phyloP scores from a whole-genome alignment of 163 green algal species.

The Chlamydomonas reinhardtii region DNA sequence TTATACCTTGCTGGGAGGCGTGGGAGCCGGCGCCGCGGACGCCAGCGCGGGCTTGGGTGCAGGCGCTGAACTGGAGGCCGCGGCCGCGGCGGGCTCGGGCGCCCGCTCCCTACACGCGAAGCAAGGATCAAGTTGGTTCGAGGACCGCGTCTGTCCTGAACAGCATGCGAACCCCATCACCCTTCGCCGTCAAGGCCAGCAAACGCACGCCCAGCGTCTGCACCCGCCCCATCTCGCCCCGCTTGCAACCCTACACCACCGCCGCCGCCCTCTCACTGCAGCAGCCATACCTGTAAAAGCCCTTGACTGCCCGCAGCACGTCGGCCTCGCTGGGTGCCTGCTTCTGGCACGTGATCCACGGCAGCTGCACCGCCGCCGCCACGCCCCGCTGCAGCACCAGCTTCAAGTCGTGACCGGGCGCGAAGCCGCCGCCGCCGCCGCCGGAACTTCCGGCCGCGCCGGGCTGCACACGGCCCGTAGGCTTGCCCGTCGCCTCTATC shows the following conservation, averaged over 20 bases:
- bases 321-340: constrained; percentile 66
- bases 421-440: neutral
- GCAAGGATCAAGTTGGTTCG: too few species aligned
- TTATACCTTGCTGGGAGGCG: too few species aligned
- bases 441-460: neutral
- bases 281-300: neutral
- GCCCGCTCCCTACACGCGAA: too few species aligned
- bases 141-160: too few species aligned
- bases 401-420: constrained; percentile 42
- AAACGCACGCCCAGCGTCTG: too few species aligned
- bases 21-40: too few species aligned
- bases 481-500: too few species aligned
- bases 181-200: too few species aligned
- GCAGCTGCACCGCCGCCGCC: constrained; percentile 63
- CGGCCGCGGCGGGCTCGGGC: too few species aligned
- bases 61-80: too few species aligned
- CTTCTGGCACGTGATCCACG: constrained; percentile 76
- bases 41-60: too few species aligned
- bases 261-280: neutral
- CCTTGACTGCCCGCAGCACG: constrained; percentile 42
- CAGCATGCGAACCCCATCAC: too few species aligned
- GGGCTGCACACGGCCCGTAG: neutral
- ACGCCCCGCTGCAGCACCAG: constrained; percentile 26
- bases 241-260: neutral
- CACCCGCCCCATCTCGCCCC: neutral